phyloP scores from a whole-genome alignment of 768 basidiomycete species.

The Scleroderma bovista region DNA sequence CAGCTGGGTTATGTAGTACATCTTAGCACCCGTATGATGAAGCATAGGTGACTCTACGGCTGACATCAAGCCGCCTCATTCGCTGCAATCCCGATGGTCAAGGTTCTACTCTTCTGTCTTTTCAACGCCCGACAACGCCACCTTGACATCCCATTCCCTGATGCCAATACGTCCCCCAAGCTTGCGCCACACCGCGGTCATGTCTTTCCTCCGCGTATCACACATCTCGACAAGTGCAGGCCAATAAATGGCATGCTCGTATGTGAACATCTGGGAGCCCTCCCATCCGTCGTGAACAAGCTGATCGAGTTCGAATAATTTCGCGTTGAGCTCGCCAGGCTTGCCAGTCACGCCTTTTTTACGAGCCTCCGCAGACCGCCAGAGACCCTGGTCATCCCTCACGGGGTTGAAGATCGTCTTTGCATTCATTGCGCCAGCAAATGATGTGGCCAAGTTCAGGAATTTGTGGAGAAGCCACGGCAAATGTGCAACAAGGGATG shows the following conservation, averaged over 20 bases:
- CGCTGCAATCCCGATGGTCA: too few species aligned
- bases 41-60: too few species aligned
- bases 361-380: constrained; percentile 20
- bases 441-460: constrained; percentile 72
- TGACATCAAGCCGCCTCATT: too few species aligned
- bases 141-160: constrained; percentile 77
- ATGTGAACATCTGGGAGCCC: constrained; percentile 62
- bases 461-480: constrained; percentile 73
- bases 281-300: constrained; percentile 69
- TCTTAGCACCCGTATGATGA: too few species aligned
- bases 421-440: constrained; percentile 75
- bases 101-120: too few species aligned
- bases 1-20: too few species aligned
- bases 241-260: constrained; percentile 76
- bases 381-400: constrained; percentile 16
- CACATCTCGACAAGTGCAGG: constrained; percentile 52
- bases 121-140: too few species aligned
- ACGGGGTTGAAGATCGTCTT: constrained; percentile 75
- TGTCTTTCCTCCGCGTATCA: constrained; percentile 41
- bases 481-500: constrained; percentile 70
- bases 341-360: constrained; percentile 7
- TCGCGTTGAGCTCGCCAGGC: constrained; percentile 40
- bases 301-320: constrained; percentile 61
- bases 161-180: constrained; percentile 67
- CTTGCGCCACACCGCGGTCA: constrained; percentile 59